phyloP scores from a whole-genome alignment of 805 yeast species.

The Lachancea dasiensis region DNA sequence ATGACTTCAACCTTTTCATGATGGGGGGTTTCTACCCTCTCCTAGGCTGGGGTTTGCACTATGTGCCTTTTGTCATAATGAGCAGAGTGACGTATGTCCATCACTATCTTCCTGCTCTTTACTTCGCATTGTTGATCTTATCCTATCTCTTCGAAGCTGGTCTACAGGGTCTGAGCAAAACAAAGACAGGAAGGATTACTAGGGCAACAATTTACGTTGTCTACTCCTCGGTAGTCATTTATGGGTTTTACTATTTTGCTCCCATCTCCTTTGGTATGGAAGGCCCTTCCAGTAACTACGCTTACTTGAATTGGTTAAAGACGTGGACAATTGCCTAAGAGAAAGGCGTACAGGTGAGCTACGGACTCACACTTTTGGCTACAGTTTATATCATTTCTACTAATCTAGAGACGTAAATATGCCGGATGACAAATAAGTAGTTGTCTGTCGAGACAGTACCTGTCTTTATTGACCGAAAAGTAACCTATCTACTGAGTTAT shows the following conservation, averaged over 20 bases:
- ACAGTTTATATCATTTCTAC: too few relatives aligned
- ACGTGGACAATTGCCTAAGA: slow-evolving; percentile 39
- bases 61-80: slow-evolving; percentile 70
- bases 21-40: slow-evolving; percentile 76
- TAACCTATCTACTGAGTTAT: slow-evolving; percentile 30
- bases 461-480: background rate
- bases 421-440: too few relatives aligned
- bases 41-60: slow-evolving; percentile 78
- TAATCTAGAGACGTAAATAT: too few relatives aligned
- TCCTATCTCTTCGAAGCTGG: slow-evolving; percentile 48
- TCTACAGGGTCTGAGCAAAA: slow-evolving; percentile 29
- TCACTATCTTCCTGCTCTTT: slow-evolving; percentile 79
- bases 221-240: slow-evolving; percentile 40
- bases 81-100: slow-evolving; percentile 83
- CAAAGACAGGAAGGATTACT: slow-evolving; percentile 22
- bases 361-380: too few relatives aligned
- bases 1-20: slow-evolving; percentile 45
- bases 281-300: slow-evolving; percentile 38
- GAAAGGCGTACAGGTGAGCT: background rate
- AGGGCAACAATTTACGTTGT: slow-evolving; percentile 34
- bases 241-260: slow-evolving; percentile 53
- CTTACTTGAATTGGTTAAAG: slow-evolving; percentile 43
- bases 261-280: slow-evolving; percentile 65
- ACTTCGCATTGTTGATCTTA: slow-evolving; percentile 60
- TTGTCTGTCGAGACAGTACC: too few relatives aligned